These are phyloP conservation scores for Penicillium canescens DNA, from an alignment of 495 filamentous ascomycete genomes.

Conservation along the genomic window DNA sequence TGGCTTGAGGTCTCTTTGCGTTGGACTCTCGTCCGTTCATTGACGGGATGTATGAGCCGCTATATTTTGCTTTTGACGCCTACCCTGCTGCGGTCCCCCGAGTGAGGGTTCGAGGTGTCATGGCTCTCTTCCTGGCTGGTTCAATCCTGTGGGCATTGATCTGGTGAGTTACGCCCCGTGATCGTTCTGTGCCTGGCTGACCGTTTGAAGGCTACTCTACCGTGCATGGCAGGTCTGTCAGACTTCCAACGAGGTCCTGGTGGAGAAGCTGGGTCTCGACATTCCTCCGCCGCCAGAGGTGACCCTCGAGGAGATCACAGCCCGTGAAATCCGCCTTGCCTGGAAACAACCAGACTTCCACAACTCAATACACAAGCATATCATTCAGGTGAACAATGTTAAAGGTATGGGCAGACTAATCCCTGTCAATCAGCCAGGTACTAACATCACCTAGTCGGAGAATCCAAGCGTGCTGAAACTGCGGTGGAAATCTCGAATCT, in stretches of 20 bases:
- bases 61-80: constrained; percentile 48
- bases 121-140: constrained; percentile 51
- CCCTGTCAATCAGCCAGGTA: not conserved
- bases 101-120: constrained; percentile 51
- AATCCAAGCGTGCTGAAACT: constrained; percentile 80
- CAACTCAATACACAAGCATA: constrained; percentile 79
- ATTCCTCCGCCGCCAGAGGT: constrained; percentile 88
- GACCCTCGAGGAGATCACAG: constrained; percentile 84
- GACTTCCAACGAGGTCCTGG: constrained; percentile 86
- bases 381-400: constrained; percentile 89
- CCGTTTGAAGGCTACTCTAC: constrained; percentile 64
- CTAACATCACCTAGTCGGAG: constrained; percentile 64
- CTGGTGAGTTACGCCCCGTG: constrained; percentile 38
- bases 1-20: not conserved
- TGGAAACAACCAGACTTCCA: constrained; percentile 82
- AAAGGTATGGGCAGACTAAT: constrained; percentile 57
- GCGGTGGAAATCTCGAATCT: constrained; percentile 86
- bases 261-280: constrained; percentile 87
- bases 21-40: constrained; percentile 12
- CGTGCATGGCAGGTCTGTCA: constrained; percentile 83
- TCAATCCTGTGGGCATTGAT: constrained; percentile 52
- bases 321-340: constrained; percentile 85
- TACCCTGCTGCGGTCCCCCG: constrained; percentile 50
- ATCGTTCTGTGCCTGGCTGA: not conserved
- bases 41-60: constrained; percentile 52